phyloP scores from a whole-genome alignment of 2,329 filamentous ascomycete genomes.

The Colletotrichum liriopes region DNA sequence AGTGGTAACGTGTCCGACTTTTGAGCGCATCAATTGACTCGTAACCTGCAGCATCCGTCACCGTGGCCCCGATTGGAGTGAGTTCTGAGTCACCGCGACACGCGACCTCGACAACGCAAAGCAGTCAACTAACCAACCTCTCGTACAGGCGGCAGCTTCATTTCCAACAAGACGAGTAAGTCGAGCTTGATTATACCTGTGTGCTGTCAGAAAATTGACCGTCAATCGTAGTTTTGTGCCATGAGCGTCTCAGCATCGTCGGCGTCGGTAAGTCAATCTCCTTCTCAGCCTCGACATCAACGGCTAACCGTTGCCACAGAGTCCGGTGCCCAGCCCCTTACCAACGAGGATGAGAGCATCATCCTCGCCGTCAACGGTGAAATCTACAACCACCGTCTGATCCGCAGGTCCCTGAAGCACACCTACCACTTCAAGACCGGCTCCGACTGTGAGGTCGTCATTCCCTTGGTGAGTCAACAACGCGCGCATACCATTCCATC shows the following conservation, averaged over 20 bases:
- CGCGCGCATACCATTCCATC: background rate
- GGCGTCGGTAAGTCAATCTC: conserved; percentile 81
- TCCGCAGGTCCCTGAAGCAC: conserved; percentile 88
- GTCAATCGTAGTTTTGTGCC: conserved; percentile 81
- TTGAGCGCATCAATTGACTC: conserved; percentile 56
- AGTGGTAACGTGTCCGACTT: conserved; percentile 55
- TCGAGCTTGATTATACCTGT: conserved; percentile 26
- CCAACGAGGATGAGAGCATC: conserved; percentile 90
- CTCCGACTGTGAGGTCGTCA: conserved; percentile 99
- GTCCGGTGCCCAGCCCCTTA: conserved; percentile 93
- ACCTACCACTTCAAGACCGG: conserved; percentile 98
- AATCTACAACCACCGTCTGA: conserved; percentile 98
- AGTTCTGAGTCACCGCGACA: conserved; percentile 60
- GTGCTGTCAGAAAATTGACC: conserved; percentile 47
- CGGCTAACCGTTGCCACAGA: conserved; percentile 67
- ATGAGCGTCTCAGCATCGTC: conserved; percentile 98
- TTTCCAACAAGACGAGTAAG: conserved; percentile 92
- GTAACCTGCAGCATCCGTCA: conserved; percentile 82
- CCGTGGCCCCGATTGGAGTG: conserved; percentile 98
- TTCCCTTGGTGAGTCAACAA: conserved; percentile 82
- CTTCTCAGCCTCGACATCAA: background rate
- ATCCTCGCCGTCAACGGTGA: conserved; percentile 98
- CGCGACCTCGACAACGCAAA: conserved; percentile 35
- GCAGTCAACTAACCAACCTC: conserved; percentile 50
- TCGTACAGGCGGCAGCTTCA: conserved; percentile 84